These are phyloP conservation scores for Panus rudis DNA, from an alignment of 768 basidiomycete genomes.

Conservation along the genomic window DNA sequence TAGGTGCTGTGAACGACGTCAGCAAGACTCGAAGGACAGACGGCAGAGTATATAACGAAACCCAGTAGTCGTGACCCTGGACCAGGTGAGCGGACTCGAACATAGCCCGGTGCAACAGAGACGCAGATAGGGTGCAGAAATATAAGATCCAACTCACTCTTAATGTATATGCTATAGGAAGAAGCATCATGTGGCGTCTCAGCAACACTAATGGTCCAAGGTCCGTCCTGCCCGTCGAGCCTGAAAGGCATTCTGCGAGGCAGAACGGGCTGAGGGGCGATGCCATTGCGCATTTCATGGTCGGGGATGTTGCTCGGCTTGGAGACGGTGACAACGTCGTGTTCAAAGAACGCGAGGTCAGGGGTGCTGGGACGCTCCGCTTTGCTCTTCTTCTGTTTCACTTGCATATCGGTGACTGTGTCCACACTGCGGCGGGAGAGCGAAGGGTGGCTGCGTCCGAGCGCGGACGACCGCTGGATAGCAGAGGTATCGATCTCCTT, in stretches of 20 bases:
- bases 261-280: slow-evolving; percentile 20
- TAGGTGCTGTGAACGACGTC: slow-evolving; percentile 56
- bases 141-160: slow-evolving; percentile 86
- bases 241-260: slow-evolving; percentile 42
- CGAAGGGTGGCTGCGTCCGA: slow-evolving; percentile 21
- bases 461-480: slow-evolving; percentile 23
- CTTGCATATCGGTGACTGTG: slow-evolving; percentile 31
- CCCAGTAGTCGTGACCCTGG: no score
- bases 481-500: slow-evolving; percentile 21
- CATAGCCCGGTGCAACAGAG: slow-evolving; percentile 3
- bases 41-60: not conserved
- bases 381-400: slow-evolving; percentile 25
- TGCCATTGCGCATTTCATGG: slow-evolving; percentile 22
- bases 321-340: slow-evolving; percentile 22
- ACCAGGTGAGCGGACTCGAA: no score
- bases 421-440: slow-evolving; percentile 38
- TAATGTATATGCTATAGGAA: slow-evolving; percentile 81
- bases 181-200: slow-evolving; percentile 71
- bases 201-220: slow-evolving; percentile 85
- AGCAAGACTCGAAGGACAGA: slow-evolving; percentile 21
- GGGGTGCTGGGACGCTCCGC: slow-evolving; percentile 31
- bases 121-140: slow-evolving; percentile 9
- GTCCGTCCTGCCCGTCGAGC: slow-evolving; percentile 71
- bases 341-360: slow-evolving; percentile 38
- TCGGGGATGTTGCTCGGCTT: slow-evolving; percentile 10